Evolutionary conservation across 768 basidiomycete genomes (phyloP), one percentile per base, ranked within the genome.

Genomic region (Mrakia blollopis): DNA sequence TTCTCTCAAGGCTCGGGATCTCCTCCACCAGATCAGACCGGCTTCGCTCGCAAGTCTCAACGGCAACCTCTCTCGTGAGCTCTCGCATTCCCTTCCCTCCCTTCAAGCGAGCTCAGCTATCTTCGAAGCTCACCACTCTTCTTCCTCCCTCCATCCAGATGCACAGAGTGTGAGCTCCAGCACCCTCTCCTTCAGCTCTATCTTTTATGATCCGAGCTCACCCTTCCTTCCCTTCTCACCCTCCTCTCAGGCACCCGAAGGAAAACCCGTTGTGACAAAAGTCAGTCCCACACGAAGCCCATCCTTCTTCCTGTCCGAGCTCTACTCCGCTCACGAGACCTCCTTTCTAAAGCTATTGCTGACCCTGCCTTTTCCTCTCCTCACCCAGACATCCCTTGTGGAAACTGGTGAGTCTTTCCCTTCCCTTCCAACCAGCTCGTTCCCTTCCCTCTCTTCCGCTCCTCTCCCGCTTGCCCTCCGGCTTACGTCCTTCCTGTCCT

Each of bases 11-110:
- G 16, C 4, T 50, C 47, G 8, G 57, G 57, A n/a, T 57, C 57
- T 28, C 57, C 57, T 57, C 28, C 57, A n/a, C 57, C 23, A n/a
- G 28, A 25, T n/a, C 57, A 28, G 57, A 13, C 57, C 28, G 25
- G 28, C 4, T 28, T 57, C 57, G 57, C 57, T 3, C 44, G 73
- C 32, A 75, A 69, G 52, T 44, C 35, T 44, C 75, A 76, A 47
- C 47, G 75, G 4, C 75, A 76, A 54, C 69, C 75, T 8, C 61
- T 76, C 41, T 72, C 60, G 69, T 76, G 11, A 44, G 75, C 47
- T 23, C 63, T 14, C 21, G 16, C 35, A 35, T 30, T 21, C 47
- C 44, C 44, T 50, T 61, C 23, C 16, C 4, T 47, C 61, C 23
- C 35, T 28, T 37, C 32, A n/a, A n/a, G n/a, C n/a, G n/a, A n/a